Evolutionary conservation across 768 basidiomycete genomes (phyloP).

Genomic region (Neoboletus magnificus): DNA sequence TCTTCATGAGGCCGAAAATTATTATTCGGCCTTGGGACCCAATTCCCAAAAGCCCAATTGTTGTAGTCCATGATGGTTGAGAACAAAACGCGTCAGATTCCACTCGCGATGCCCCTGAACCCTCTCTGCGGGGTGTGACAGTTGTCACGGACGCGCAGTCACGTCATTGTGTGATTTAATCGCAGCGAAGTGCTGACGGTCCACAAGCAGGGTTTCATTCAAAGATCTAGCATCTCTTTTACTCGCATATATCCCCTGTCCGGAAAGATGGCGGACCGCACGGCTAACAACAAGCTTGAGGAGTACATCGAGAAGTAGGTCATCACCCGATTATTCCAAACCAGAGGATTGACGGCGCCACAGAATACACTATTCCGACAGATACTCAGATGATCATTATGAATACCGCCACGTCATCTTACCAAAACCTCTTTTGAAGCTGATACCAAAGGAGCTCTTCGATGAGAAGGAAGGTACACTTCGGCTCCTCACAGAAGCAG

Average conservation of each 20-base stretch:
- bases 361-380: constrained; percentile 89
- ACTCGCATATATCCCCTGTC: constrained; percentile 9
- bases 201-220: neutral
- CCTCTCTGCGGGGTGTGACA: constrained; percentile 14
- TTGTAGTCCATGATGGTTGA: constrained; percentile 16
- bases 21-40: neutral
- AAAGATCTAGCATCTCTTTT: neutral
- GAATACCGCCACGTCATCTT: constrained; percentile 98
- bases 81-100: constrained; percentile 6
- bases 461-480: constrained; percentile 75
- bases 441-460: constrained; percentile 86
- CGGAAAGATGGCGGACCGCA: constrained; percentile 29
- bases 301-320: constrained; percentile 77
- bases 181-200: neutral
- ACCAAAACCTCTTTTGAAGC: constrained; percentile 90
- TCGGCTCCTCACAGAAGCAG: constrained; percentile 77
- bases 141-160: constrained; percentile 24
- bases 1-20: neutral
- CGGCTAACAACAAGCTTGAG: constrained; percentile 53
- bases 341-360: constrained; percentile 15
- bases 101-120: neutral
- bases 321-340: constrained; percentile 7
- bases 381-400: constrained; percentile 87
- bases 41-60: neutral
- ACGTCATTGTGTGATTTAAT: constrained; percentile 19